Conservation (phyloP, 306 rosid species). For the Rubus idaeus region DNA sequence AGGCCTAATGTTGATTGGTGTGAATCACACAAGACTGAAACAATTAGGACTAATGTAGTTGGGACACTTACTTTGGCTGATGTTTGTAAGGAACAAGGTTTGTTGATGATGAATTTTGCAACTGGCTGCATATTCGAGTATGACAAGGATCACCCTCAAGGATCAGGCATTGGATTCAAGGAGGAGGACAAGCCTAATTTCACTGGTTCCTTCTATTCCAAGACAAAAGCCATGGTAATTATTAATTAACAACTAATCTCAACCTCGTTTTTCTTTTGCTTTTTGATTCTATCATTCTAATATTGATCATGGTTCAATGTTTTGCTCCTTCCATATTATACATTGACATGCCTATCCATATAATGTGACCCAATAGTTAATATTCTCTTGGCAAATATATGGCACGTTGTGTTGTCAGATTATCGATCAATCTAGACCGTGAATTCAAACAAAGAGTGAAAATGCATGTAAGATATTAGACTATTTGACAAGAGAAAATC, state of each 20-base stretch:
- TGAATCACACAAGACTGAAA: slow-evolving; percentile 61
- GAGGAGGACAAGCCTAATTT: slow-evolving; percentile 74
- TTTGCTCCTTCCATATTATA: not conserved
- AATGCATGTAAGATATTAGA: no score
- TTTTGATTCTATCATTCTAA: not conserved
- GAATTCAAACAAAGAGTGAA: no score
- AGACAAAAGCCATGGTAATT: slow-evolving; percentile 75
- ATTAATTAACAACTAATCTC: slow-evolving; percentile 29
- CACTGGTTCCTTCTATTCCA: slow-evolving; percentile 63
- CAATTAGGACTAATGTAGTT: slow-evolving; percentile 61
- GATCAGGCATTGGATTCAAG: slow-evolving; percentile 68
- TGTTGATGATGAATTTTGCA: slow-evolving; percentile 66
- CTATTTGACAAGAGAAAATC: not conserved
- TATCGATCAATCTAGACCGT: not conserved
- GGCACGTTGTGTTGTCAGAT: not conserved
- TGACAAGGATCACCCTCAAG: slow-evolving; percentile 51
- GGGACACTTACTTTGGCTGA: slow-evolving; percentile 65
- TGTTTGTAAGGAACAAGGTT: slow-evolving; percentile 53
- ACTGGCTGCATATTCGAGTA: slow-evolving; percentile 80
- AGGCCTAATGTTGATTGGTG: slow-evolving; percentile 85
- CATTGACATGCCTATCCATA: not conserved
- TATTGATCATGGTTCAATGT: not conserved
- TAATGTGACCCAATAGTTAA: not conserved
- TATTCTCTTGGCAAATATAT: not conserved
- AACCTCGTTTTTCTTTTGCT: not conserved